These are phyloP conservation scores for Penstemon newberryi DNA, from an alignment of 257 asterid species.

Conservation along the genomic window DNA sequence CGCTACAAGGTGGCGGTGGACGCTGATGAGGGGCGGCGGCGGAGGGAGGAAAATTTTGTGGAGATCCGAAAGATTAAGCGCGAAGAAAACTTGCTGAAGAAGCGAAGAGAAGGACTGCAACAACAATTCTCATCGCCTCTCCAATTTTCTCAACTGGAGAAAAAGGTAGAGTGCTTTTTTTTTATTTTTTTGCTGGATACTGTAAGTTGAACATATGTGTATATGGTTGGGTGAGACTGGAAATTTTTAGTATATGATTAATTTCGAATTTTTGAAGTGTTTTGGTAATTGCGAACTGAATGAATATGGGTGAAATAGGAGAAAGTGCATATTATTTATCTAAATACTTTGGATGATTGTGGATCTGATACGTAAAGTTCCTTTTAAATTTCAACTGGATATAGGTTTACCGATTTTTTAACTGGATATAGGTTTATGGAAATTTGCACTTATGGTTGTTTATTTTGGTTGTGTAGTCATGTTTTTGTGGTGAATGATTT, in stretches of 20 bases:
- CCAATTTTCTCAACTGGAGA: slow-evolving; percentile 56
- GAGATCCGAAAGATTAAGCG: slow-evolving; percentile 92
- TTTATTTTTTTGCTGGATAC: not conserved
- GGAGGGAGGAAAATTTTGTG: slow-evolving; percentile 91
- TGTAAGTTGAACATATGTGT: not conserved
- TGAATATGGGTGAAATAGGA: too few species aligned
- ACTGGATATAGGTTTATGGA: too few species aligned
- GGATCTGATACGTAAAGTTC: too few species aligned
- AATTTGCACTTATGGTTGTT: too few species aligned
- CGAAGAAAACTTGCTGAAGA: slow-evolving; percentile 78
- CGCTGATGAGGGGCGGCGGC: slow-evolving; percentile 88
- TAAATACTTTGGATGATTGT: too few species aligned
- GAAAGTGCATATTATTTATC: too few species aligned
- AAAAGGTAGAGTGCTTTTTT: slow-evolving; percentile 41
- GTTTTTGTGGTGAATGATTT: too few species aligned
- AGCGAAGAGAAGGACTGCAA: slow-evolving; percentile 82
- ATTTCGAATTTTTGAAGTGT: not conserved
- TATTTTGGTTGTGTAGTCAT: too few species aligned
- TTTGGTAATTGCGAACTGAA: too few species aligned
- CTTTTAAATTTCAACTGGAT: too few species aligned
- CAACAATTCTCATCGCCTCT: slow-evolving; percentile 53
- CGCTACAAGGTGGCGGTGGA: slow-evolving; percentile 93
- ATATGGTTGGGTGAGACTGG: slow-evolving; percentile 4
- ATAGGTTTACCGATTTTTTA: too few species aligned
- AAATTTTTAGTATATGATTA: not conserved